phyloP scores from a whole-genome alignment of 371 early-diverging fungal genomes.

The Mortierella sp. region DNA sequence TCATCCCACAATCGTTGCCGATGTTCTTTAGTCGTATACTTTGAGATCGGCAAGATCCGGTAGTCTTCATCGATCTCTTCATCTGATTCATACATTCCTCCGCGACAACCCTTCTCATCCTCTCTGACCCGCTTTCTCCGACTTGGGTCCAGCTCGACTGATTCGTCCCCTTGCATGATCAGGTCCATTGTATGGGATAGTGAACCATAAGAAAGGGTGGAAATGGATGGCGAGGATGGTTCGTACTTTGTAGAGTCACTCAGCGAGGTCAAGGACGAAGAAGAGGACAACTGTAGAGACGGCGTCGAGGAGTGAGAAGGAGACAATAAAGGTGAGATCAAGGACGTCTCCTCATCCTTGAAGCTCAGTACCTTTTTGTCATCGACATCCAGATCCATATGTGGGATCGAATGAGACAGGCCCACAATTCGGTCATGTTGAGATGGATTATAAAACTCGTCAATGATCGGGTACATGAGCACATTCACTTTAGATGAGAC shows the following conservation, averaged over 20 bases:
- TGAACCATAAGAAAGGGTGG: background rate
- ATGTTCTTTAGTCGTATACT: background rate
- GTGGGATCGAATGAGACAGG: too few species aligned
- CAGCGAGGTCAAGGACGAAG: background rate
- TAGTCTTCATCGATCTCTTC: constrained; percentile 10
- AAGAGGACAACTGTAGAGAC: background rate
- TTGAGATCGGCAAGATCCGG: background rate
- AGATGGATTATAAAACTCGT: constrained; percentile 66
- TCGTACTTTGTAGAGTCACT: too few species aligned
- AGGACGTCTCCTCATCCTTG: too few species aligned
- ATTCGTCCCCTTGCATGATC: background rate
- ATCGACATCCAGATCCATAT: too few species aligned
- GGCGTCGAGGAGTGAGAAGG: constrained; percentile 4
- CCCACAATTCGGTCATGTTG: too few species aligned
- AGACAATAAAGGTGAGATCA: constrained; percentile 7
- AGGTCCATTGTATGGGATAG: too few species aligned
- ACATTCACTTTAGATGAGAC: constrained; percentile 84
- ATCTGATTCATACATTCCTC: background rate
- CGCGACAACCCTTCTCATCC: too few species aligned
- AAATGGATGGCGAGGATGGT: constrained; percentile 9
- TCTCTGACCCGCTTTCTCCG: too few species aligned
- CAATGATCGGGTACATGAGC: constrained; percentile 78
- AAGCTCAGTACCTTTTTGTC: too few species aligned
- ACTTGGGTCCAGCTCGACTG: background rate
- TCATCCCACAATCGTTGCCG: background rate